These are phyloP conservation scores for Penicillium sp. DNA, from an alignment of 2,329 filamentous ascomycete genomes.

Conservation along the genomic window DNA sequence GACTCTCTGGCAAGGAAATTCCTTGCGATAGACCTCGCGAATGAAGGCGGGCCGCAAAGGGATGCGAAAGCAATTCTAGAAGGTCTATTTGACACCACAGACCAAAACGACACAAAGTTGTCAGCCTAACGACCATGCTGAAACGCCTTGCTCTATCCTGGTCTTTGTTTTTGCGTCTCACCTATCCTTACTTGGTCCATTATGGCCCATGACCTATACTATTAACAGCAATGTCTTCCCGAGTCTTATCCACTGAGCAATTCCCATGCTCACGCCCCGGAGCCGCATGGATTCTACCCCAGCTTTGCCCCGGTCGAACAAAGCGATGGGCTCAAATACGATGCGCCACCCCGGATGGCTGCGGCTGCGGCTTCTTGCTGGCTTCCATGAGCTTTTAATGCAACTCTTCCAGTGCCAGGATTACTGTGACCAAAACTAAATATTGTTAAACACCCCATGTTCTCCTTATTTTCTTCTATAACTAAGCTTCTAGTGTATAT, in stretches of 20 bases:
- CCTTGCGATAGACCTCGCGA: slow-evolving; percentile 15
- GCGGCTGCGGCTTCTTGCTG: slow-evolving; percentile 1
- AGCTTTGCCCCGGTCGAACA: neutral
- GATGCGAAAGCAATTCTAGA: slow-evolving; percentile 10
- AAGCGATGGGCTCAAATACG: neutral
- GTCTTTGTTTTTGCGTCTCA: neutral
- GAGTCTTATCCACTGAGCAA: neutral
- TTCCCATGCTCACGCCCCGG: neutral
- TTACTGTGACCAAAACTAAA: neutral
- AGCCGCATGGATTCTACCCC: slow-evolving; percentile 5
- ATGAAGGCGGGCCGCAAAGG: neutral
- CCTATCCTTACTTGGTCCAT: slow-evolving; percentile 3
- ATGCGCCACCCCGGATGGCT: neutral
- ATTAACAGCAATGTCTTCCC: slow-evolving; percentile 4
- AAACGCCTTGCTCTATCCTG: neutral
- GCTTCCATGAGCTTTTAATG: neutral
- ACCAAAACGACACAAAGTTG: neutral
- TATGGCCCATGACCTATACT: slow-evolving; percentile 1
- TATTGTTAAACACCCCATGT: neutral
- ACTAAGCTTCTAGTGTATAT: no score
- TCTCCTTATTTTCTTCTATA: no score
- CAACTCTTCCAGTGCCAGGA: neutral
- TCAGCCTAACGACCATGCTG: neutral
- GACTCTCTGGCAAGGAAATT: slow-evolving; percentile 18
- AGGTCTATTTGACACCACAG: slow-evolving; percentile 9